Evolutionary conservation across 768 basidiomycete species (phyloP), one percentile per base, ranked within the genome.

Genomic region (Suillus subaureus): DNA sequence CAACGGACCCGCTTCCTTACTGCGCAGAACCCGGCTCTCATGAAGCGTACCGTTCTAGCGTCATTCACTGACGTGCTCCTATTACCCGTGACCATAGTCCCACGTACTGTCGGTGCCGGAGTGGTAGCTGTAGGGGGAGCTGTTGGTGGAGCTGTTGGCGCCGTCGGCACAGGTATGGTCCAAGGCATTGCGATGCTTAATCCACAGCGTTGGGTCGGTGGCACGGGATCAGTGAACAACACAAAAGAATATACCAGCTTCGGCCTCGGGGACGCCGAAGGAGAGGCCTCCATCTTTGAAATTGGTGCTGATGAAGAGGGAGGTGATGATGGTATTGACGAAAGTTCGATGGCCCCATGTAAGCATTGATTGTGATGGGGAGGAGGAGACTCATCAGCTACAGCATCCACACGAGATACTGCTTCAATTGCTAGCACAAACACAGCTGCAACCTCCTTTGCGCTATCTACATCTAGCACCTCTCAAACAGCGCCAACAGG

Each of bases 41-140:
- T 96, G 66, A 99, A 99, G 72, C 89, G 94, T 49, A 97, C 92
- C 70, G 93, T 99, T 9, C 84, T 99, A 1, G 91, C 94, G 0
- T 93, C 94, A 0, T 99, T 99, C 76, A 92, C 93, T 3, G 90
- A 93, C 66, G 85, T 94, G 1, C 87, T 99, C 7, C 81, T 99
- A 0, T 81, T 99, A 0, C 97, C 97, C 0, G 97, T 99, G 21
- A 97, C 96, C 1, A 97, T 99, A 74, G 96, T 99, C 2, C 97
- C 97, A 0, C 88, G 92, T 16, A 88, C 90, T 1, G 85, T 86
- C 6, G 89, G 89, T 23, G 88, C 89, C 4, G 89, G 90, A 0
- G 92, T 91, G 1, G 88, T 89, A 13, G 79, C 72, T 0, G 70
- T 74, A 33, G 78, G 83, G 7, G 85, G 73, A 64, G 87, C 83